A percentile compares a stretch with the other conserved stretches of the same genome.
These are phyloP conservation scores for Stephanodiscus triporus DNA, from an alignment of 108 stramenopile genomes.

Conservation along the genomic window DNA sequence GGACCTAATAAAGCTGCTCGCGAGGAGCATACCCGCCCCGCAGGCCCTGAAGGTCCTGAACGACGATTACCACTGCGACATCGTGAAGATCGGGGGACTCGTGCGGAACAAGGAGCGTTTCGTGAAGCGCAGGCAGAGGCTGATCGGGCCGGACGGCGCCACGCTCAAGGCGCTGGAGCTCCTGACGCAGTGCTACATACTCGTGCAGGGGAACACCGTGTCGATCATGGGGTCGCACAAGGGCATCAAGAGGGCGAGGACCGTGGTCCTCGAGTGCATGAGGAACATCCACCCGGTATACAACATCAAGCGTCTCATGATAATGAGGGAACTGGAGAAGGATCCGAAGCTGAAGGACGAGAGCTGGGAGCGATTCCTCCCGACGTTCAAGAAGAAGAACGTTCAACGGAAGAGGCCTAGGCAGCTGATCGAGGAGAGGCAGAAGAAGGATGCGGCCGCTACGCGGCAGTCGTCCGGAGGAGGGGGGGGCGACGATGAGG, in stretches of 20 bases:
- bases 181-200: slow-evolving; percentile 95
- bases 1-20: slow-evolving; percentile 96
- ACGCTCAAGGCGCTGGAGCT: slow-evolving; percentile 98
- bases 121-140: slow-evolving; percentile 95
- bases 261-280: slow-evolving; percentile 98
- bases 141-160: slow-evolving; percentile 97
- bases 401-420: slow-evolving; percentile 87
- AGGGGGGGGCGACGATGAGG: not conserved
- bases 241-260: slow-evolving; percentile 93
- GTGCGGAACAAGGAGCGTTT: slow-evolving; percentile 99
- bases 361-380: slow-evolving; percentile 98
- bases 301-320: slow-evolving; percentile 99
- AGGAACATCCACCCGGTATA: slow-evolving; percentile 99
- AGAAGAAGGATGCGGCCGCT: slow-evolving; percentile 9
- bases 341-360: slow-evolving; percentile 93
- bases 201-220: slow-evolving; percentile 98
- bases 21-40: slow-evolving; percentile 87
- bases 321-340: slow-evolving; percentile 95
- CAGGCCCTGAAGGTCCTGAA: slow-evolving; percentile 96
- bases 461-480: not conserved
- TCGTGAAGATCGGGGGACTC: slow-evolving; percentile 99
- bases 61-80: slow-evolving; percentile 96
- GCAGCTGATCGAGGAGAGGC: slow-evolving; percentile 30
- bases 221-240: slow-evolving; percentile 88
- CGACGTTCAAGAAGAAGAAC: slow-evolving; percentile 97